Evolutionary conservation across 768 basidiomycete genomes (phyloP).

Genomic region (Tephrocybe sp.): DNA sequence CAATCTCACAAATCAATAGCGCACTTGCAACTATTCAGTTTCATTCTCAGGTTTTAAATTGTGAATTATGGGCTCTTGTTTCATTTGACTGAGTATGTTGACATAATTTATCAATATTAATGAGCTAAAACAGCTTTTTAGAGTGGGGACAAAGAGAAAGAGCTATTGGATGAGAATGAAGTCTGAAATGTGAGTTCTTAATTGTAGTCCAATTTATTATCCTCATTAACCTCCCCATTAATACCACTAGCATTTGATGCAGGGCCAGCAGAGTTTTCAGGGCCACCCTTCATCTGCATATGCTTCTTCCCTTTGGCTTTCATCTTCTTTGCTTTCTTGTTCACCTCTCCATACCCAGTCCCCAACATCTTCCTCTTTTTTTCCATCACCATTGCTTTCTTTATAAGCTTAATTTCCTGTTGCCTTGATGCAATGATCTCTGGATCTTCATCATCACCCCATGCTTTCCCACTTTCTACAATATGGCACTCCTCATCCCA

Average conservation of each 20-base stretch:
- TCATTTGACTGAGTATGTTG: constrained; percentile 8
- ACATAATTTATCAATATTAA: neutral
- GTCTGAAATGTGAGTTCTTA: neutral
- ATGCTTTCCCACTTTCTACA: constrained; percentile 15
- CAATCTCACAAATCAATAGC: neutral
- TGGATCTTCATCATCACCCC: constrained; percentile 6
- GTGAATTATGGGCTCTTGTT: neutral
- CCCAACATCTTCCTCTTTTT: too few species aligned
- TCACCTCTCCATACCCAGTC: too few species aligned
- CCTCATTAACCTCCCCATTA: too few species aligned
- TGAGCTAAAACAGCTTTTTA: neutral
- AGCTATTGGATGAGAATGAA: neutral
- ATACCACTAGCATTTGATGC: too few species aligned
- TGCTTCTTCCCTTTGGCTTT: too few species aligned
- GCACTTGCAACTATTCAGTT: neutral
- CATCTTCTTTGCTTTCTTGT: too few species aligned
- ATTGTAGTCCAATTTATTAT: too few species aligned
- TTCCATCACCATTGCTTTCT: too few species aligned
- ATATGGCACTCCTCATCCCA: constrained; percentile 10
- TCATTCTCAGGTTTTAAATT: neutral
- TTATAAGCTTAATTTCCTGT: too few species aligned
- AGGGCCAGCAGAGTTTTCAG: too few species aligned
- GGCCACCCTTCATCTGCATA: too few species aligned
- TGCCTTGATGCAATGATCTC: too few species aligned
- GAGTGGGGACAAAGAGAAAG: neutral